Evolutionary conservation across 352 stramenopile species (phyloP).

Genomic region (Globisporangium echinulatum): DNA sequence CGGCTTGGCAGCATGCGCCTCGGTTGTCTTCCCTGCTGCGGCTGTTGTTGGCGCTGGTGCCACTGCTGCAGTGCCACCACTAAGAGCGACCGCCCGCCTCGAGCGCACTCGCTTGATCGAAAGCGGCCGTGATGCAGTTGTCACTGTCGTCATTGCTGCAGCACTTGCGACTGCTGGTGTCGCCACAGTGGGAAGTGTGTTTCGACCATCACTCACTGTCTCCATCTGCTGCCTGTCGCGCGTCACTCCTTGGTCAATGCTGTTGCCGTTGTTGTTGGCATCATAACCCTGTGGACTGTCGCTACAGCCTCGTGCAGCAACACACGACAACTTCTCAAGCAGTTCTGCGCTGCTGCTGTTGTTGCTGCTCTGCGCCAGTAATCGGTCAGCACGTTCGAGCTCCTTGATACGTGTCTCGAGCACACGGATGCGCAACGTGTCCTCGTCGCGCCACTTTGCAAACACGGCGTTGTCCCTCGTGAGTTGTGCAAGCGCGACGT

Average conservation of each 20-base stretch:
- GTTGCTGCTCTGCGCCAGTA: neutral
- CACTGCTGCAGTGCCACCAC: neutral
- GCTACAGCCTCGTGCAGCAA: no score
- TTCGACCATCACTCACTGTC: no score
- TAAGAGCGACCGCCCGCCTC: conserved; percentile 1
- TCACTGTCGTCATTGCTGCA: neutral
- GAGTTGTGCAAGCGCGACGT: conserved; percentile 51
- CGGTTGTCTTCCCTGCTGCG: neutral
- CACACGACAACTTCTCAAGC: no score
- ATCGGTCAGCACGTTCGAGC: conserved; percentile 15
- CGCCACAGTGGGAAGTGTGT: no score
- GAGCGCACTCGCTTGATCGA: neutral
- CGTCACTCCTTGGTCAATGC: no score
- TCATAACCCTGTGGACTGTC: no score
- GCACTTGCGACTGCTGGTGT: neutral
- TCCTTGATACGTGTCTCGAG: conserved; percentile 42
- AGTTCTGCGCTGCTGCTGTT: no score
- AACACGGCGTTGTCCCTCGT: conserved; percentile 56
- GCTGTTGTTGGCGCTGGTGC: neutral
- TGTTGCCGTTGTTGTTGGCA: no score
- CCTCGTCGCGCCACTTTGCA: conserved; percentile 52
- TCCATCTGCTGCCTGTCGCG: no score
- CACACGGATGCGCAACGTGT: conserved; percentile 41
- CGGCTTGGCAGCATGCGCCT: conserved; percentile 3
- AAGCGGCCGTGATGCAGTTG: neutral